Conservation (phyloP, 306 rosid genomes). For the Dicorynia guianensis region DNA sequence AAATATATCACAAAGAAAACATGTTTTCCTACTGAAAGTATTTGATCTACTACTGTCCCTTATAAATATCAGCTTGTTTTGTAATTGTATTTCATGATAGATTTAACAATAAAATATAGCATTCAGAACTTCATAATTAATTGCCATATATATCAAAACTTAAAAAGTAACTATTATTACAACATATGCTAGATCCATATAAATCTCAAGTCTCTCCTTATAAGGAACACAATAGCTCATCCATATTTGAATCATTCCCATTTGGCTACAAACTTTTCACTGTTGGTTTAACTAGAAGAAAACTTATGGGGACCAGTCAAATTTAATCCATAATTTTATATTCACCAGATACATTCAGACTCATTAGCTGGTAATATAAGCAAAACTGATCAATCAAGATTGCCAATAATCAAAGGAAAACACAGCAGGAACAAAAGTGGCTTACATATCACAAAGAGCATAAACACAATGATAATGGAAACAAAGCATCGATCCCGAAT, state of each 20-base stretch:
- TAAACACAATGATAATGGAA: constrained; percentile 65
- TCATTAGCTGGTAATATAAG: constrained; percentile 6
- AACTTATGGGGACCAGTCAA: background rate
- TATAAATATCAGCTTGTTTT: background rate
- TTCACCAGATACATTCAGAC: background rate
- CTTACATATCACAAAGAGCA: constrained; percentile 87
- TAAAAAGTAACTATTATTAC: background rate
- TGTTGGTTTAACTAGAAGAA: background rate
- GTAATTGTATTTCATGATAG: background rate
- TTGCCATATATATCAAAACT: background rate
- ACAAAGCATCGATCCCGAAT: constrained; percentile 80
- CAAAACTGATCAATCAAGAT: constrained; percentile 20
- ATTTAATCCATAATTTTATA: background rate
- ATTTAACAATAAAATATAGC: background rate
- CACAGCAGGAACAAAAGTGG: constrained; percentile 33
- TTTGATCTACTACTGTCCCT: background rate
- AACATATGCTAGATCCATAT: background rate
- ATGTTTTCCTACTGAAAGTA: background rate
- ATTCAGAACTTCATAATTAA: background rate
- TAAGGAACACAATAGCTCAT: background rate
- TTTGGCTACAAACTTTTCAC: background rate
- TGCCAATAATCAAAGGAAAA: constrained; percentile 18
- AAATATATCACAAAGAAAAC: background rate
- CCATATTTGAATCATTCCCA: background rate
- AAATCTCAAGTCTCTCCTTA: background rate